Base-by-base conservation (phyloP, 805 yeast species). In the Candida gorgasii region DNA sequence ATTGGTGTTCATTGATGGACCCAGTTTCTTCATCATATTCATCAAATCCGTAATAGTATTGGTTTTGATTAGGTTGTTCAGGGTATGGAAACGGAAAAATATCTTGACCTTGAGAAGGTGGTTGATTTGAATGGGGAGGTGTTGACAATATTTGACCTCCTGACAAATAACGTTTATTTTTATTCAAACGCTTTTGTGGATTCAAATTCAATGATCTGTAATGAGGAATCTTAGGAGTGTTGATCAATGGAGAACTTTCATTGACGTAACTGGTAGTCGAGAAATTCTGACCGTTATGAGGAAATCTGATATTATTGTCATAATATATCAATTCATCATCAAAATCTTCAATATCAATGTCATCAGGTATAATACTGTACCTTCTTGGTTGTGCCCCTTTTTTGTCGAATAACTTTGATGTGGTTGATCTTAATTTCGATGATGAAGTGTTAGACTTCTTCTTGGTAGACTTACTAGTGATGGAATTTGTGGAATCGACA, bases 361-460 rank as follows among this genome's bases (percentile, higher is more conserved):
- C 81, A 53, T 80, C 84, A 0, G 85, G 85, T 2, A 80, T 76
- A 15, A 85, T 86, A 15, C 89, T 82, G 53, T 85, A 84, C 24
- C 89, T 66, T 54, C 90, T 71, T 5, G 88, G 79, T 36, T 82
- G 85, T 0, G 84, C 78, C 1, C 88, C 89, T 51, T 79, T 83
- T 9, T 79, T 76, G 52, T 85, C 92, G 59, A 86, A 85, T 5
- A 85, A 63, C 47, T 82, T 82, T 1, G 89, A 83, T 0, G 89
- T 82, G 1, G 89, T 84, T 2, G 89, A 79, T 30, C 86, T 61
- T 34, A 80, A 62, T 39, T 74, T 79, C 1, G 73, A 67, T 1
- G 69, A 62, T 0, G 72, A 50, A 2, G 61, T 58, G 5, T 69
- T 58, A 3, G 70, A 49, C 42, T 59, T 62, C 37, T 56, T 56